Base-by-base conservation (phyloP, 2,329 filamentous ascomycete species). In the Sporothrix pallida region DNA sequence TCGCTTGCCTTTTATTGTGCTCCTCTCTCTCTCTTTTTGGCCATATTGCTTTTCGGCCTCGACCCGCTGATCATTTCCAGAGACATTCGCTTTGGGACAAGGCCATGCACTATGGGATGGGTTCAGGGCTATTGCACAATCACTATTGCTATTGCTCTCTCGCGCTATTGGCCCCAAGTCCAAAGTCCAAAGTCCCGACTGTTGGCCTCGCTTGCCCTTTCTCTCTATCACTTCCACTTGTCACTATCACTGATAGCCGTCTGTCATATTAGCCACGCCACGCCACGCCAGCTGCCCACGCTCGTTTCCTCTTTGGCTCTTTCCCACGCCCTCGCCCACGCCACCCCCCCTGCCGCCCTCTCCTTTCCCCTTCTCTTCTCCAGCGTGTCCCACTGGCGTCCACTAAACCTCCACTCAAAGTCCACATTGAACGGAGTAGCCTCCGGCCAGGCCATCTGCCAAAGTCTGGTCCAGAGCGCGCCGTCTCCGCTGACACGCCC, bases 1-100 rank as follows among this genome's bases (percentile, higher is more conserved):
- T 56, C 52, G 52, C 52, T 52, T 17, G 48, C 15, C 48, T 15
- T 37, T 17, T 3, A 52, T 52, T 48, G 46, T 10, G 15, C 44
- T n/a, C 8, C n/a, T n/a, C 37, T 65, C 46, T 65, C 37, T 42
- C 37, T 63, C 31, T 37, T 37, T 65, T 46, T 65, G 10, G 37
- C 60, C 9, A 44, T 44, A 44, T 44, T 63, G 60, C 12, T 52
- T 17, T 9, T n/a, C 2, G 20, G 42, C 54, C 23, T 42, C 44
- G 54, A 50, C 69, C 42, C 56, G 56, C 44, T 52, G 70, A 52
- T 63, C 70, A 63, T 71, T 52, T 71, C 56, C 56, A 63, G 56
- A 50, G 26, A 9, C 70, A 62, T 44, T 70, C n/a, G 52, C 52
- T 31, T 12, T 4, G 15, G 31, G 15, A 63, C 3, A 26, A 20